A percentile compares a stretch with the other conserved stretches of the same genome.
Evolutionary conservation across 805 yeast species (phyloP).

Genomic region (Candida sphagnicola): DNA sequence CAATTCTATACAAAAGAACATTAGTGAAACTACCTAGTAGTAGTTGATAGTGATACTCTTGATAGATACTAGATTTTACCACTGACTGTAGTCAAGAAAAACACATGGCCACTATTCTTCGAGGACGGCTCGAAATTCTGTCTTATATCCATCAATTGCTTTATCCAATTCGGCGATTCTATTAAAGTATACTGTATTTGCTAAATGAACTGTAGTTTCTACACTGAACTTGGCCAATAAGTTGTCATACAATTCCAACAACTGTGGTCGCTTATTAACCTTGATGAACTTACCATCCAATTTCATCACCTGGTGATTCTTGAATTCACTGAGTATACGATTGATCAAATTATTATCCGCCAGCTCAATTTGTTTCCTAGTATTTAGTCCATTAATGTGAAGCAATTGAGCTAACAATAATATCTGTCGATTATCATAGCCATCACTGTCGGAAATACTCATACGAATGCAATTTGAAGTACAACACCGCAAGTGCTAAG

Average conservation of each 20-base stretch:
- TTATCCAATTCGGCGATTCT: slow-evolving; percentile 30
- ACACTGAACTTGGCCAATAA: slow-evolving; percentile 24
- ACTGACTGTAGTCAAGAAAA: no score
- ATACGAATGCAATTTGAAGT: neutral
- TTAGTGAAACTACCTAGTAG: no score
- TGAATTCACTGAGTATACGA: slow-evolving; percentile 13
- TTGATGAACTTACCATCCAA: slow-evolving; percentile 8
- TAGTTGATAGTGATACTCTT: no score
- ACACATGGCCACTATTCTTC: no score
- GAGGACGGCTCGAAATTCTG: slow-evolving; percentile 14
- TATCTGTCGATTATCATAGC: slow-evolving; percentile 25
- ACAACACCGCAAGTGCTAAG: no score
- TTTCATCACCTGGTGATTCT: slow-evolving; percentile 6
- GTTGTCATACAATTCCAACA: slow-evolving; percentile 19
- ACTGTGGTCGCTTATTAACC: slow-evolving; percentile 6
- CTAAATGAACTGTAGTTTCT: slow-evolving; percentile 34
- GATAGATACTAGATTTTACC: no score
- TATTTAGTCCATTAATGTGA: slow-evolving; percentile 28
- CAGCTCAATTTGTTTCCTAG: slow-evolving; percentile 9
- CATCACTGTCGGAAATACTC: slow-evolving; percentile 1
- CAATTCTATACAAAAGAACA: no score
- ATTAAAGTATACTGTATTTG: slow-evolving; percentile 29
- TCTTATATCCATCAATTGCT: slow-evolving; percentile 20
- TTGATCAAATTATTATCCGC: slow-evolving; percentile 15
- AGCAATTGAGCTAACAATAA: slow-evolving; percentile 36